These are phyloP conservation scores for Agastache rugosa DNA, from an alignment of 257 asterid genomes.

Conservation along the genomic window DNA sequence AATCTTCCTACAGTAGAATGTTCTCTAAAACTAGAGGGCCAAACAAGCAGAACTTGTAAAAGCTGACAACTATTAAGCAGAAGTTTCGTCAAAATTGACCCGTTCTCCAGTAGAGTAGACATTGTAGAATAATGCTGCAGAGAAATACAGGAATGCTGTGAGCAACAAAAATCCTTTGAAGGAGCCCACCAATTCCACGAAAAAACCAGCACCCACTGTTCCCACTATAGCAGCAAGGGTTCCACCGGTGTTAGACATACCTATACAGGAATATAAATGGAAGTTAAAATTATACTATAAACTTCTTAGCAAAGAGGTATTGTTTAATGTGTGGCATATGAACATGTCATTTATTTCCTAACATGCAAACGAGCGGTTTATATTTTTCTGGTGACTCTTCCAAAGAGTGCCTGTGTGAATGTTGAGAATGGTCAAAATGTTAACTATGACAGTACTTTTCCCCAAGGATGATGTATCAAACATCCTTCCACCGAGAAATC, in stretches of 20 bases:
- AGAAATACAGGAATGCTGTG: conserved; percentile 76
- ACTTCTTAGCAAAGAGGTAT: conserved; percentile 26
- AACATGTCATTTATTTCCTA: background rate
- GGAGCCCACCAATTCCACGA: conserved; percentile 85
- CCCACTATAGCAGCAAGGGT: conserved; percentile 92
- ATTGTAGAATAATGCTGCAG: conserved; percentile 74
- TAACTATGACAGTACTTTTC: conserved; percentile 1
- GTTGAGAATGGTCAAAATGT: background rate
- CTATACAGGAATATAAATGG: conserved; percentile 44
- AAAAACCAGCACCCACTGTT: conserved; percentile 96
- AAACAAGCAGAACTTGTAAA: conserved; percentile 1
- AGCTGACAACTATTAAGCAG: conserved; percentile 32
- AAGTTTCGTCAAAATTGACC: conserved; percentile 71
- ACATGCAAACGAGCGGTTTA: background rate
- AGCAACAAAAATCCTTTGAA: conserved; percentile 85
- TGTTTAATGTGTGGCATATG: conserved; percentile 18
- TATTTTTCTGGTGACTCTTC: background rate
- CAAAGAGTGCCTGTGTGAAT: conserved; percentile 6
- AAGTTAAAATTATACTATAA: conserved; percentile 17
- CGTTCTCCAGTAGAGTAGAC: conserved; percentile 82
- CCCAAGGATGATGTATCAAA: background rate
- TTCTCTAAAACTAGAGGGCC: conserved; percentile 2
- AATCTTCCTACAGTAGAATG: conserved; percentile 1
- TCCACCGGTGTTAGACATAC: conserved; percentile 88
- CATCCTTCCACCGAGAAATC: background rate